Evolutionary conservation across 2,329 filamentous ascomycete genomes (phyloP).

Genomic region (Aspergillus hiratsukae): DNA sequence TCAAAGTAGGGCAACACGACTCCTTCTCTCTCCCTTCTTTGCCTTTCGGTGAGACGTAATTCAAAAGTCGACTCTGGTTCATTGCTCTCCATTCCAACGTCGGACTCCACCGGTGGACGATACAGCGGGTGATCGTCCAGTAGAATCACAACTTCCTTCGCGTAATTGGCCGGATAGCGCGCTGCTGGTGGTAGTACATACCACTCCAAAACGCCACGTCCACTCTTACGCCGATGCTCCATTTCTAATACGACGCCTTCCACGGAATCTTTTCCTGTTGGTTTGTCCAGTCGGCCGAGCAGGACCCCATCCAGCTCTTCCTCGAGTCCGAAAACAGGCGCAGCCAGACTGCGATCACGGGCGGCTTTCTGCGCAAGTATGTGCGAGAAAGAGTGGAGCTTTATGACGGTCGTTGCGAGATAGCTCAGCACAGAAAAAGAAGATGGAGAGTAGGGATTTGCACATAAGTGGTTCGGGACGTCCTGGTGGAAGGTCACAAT

Average conservation of each 20-base stretch:
- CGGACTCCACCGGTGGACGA: constrained; percentile 43
- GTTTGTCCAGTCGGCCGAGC: constrained; percentile 53
- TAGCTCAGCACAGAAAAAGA: constrained; percentile 71
- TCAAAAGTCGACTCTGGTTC: constrained; percentile 75
- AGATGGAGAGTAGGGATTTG: constrained; percentile 51
- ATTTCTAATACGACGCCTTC: constrained; percentile 71
- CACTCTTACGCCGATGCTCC: constrained; percentile 80
- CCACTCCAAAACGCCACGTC: constrained; percentile 69
- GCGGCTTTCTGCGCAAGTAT: constrained; percentile 71
- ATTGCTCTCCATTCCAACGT: constrained; percentile 44
- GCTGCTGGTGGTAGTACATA: constrained; percentile 53
- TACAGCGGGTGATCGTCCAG: constrained; percentile 75
- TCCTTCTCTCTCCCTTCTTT: constrained; percentile 77
- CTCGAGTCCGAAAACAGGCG: constrained; percentile 72
- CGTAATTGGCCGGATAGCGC: constrained; percentile 42
- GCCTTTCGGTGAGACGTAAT: constrained; percentile 82
- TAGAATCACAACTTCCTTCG: constrained; percentile 53
- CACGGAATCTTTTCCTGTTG: constrained; percentile 33
- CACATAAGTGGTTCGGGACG: constrained; percentile 53
- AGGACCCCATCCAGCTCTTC: constrained; percentile 76
- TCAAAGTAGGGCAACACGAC: constrained; percentile 96
- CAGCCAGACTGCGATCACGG: constrained; percentile 66
- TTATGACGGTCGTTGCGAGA: constrained; percentile 82
- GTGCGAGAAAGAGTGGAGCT: constrained; percentile 67
- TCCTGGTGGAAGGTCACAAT: constrained; percentile 80